These are phyloP conservation scores for Babesia gibsoni DNA, from an alignment of 169 alveolate species.

Conservation along the genomic window DNA sequence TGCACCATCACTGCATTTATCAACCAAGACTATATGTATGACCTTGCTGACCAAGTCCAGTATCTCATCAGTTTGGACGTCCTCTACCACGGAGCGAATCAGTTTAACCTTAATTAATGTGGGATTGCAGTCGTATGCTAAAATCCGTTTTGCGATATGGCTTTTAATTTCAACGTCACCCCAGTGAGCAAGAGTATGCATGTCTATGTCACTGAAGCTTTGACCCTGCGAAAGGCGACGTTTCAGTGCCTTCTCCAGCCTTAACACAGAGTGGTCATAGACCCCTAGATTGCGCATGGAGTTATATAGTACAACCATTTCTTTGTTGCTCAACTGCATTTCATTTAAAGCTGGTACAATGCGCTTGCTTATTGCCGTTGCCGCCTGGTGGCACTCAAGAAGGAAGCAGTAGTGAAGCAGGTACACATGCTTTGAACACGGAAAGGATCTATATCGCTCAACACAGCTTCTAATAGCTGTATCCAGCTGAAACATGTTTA, in stretches of 20 bases:
- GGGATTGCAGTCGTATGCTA: neutral
- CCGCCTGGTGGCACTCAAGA: neutral
- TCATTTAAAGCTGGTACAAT: neutral
- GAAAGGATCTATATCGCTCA: neutral
- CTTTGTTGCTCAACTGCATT: constrained; percentile 5
- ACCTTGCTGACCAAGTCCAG: neutral
- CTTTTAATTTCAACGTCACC: neutral
- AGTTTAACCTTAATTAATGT: neutral
- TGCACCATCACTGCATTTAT: neutral
- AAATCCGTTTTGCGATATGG: neutral
- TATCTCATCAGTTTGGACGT: neutral
- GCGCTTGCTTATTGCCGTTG: neutral
- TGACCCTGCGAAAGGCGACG: neutral
- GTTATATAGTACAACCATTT: constrained; percentile 17
- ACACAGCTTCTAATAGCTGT: neutral
- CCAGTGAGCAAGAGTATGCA: constrained; percentile 35
- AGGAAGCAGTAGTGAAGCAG: constrained; percentile 37
- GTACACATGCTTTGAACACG: constrained; percentile 23
- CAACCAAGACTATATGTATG: neutral
- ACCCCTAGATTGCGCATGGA: neutral
- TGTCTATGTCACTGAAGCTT: constrained; percentile 6
- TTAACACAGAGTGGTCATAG: neutral
- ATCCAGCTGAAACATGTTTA: neutral
- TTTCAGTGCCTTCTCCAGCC: neutral
- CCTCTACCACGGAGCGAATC: neutral